Conservation (phyloP, 2,329 filamentous ascomycete species). For the Daldinia eschscholtzii region DNA sequence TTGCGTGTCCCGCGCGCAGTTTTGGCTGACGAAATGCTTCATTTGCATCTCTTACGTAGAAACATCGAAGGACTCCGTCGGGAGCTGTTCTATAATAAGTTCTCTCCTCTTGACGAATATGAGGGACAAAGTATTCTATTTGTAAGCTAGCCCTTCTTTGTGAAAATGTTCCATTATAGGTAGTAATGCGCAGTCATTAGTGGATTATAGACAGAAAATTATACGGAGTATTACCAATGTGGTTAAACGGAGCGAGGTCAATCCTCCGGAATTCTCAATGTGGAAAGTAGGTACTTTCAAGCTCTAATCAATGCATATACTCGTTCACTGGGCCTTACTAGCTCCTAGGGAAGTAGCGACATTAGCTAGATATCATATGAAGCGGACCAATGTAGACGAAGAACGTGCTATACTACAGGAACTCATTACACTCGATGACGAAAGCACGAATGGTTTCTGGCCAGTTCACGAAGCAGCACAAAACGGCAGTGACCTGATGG, state of each 20-base stretch:
- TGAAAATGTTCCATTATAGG: background rate
- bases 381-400: background rate
- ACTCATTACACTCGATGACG: conserved; percentile 22
- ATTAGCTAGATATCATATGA: background rate
- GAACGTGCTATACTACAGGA: conserved; percentile 1
- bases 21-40: background rate
- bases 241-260: background rate
- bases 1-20: conserved; percentile 14
- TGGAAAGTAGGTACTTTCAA: background rate
- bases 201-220: fast-evolving
- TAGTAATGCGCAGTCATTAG: background rate
- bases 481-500: conserved; percentile 8
- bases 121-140: fast-evolving
- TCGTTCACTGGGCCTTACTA: background rate
- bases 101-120: background rate
- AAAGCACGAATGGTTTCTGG: conserved; percentile 11
- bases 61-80: conserved; percentile 1
- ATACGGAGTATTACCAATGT: background rate
- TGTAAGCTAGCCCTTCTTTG: background rate
- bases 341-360: conserved; percentile 8
- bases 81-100: background rate
- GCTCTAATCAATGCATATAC: background rate
- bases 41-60: background rate
- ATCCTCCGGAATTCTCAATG: background rate
- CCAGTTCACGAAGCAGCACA: conserved; percentile 25